A percentile compares a stretch with the other conserved stretches of the same genome.
Evolutionary conservation across 345 rosid species (phyloP).

Genomic region (Toxicodendron radicans): DNA sequence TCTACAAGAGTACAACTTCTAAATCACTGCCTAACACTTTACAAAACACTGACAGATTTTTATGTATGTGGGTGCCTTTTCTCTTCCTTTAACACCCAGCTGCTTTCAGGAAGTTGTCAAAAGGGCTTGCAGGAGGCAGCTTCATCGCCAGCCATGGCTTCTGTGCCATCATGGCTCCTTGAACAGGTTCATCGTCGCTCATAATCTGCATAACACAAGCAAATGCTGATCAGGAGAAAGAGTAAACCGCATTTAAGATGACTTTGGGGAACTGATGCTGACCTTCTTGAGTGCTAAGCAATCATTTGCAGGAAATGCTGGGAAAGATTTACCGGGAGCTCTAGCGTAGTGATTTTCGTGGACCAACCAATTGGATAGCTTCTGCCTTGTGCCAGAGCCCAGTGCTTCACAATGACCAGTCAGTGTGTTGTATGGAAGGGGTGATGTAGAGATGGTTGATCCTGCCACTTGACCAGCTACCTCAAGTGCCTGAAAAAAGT

Average conservation of each 20-base stretch:
- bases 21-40: conserved; percentile 28
- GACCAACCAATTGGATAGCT: conserved; percentile 87
- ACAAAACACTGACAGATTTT: conserved; percentile 16
- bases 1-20: conserved; percentile 2
- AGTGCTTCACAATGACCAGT: conserved; percentile 84
- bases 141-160: conserved; percentile 64
- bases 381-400: conserved; percentile 74
- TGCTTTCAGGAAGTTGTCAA: conserved; percentile 88
- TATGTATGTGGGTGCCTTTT: background rate
- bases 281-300: conserved; percentile 50
- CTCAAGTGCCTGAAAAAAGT: conserved; percentile 70
- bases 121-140: conserved; percentile 92
- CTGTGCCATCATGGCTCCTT: conserved; percentile 26
- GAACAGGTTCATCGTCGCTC: background rate
- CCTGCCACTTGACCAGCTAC: conserved; percentile 96
- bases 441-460: conserved; percentile 75
- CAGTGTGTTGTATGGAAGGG: conserved; percentile 83
- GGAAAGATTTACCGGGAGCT: conserved; percentile 27
- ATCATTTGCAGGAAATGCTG: conserved; percentile 27
- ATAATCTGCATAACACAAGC: conserved; percentile 23
- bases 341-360: conserved; percentile 50
- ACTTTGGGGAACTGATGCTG: background rate
- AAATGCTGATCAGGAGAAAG: background rate
- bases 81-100: conserved; percentile 50
- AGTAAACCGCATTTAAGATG: background rate